Conservation (phyloP, 1,139 yeast genomes). For the Scheffersomyces cryptocercus region DNA sequence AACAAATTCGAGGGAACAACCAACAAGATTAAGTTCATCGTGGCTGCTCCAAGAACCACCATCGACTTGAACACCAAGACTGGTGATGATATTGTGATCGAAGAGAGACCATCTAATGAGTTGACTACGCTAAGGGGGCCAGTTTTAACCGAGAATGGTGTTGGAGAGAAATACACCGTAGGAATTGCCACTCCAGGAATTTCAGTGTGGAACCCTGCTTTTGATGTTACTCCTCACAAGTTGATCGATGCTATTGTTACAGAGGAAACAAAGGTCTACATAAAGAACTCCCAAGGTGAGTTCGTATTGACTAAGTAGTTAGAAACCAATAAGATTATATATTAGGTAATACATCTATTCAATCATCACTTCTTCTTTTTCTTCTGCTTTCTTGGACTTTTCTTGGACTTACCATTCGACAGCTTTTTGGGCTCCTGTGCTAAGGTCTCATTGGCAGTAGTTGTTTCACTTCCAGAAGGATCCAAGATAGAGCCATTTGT, state of each 20-base stretch:
- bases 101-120: constrained; percentile 82
- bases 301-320: constrained; percentile 34
- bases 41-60: constrained; percentile 94
- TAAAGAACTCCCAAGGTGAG: constrained; percentile 45
- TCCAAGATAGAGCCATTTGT: no score
- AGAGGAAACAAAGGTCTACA: constrained; percentile 58
- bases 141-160: constrained; percentile 32
- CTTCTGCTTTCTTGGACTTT: constrained; percentile 3
- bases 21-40: constrained; percentile 71
- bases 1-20: constrained; percentile 38
- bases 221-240: constrained; percentile 86
- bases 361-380: neutral
- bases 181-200: constrained; percentile 86
- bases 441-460: no score
- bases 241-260: constrained; percentile 88
- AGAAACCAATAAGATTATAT: no score
- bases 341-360: no score
- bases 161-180: constrained; percentile 54
- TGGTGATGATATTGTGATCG: constrained; percentile 80
- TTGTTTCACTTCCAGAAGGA: no score
- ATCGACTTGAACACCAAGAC: constrained; percentile 66
- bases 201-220: constrained; percentile 93
- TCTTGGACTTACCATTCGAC: neutral
- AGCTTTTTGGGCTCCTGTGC: no score
- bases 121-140: constrained; percentile 76